Evolutionary conservation across 1,139 yeast species (phyloP).

Genomic region (Maudiozyma humilis): DNA sequence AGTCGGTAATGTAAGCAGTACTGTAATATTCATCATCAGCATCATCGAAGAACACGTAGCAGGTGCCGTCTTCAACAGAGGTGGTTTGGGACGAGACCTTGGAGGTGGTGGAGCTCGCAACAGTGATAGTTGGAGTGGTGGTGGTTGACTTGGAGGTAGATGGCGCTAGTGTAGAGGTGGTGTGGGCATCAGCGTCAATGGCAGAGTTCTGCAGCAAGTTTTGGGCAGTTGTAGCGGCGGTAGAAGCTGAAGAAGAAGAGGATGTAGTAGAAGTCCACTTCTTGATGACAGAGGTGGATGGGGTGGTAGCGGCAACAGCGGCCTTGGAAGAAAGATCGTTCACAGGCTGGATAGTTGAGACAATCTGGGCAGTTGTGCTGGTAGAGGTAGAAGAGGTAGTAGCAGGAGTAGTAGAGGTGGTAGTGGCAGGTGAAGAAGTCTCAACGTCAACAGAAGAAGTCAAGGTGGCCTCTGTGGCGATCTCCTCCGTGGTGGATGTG

Average conservation of each 20-base stretch:
- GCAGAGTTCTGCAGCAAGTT: background rate
- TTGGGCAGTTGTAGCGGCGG: background rate
- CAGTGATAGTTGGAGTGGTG: slow-evolving; percentile 6
- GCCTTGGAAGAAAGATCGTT: slow-evolving; percentile 5
- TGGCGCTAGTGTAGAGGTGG: slow-evolving; percentile 7
- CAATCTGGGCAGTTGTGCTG: slow-evolving; percentile 5
- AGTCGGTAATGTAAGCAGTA: slow-evolving; percentile 25
- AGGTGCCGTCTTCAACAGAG: slow-evolving; percentile 15
- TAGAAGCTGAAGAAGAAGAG: slow-evolving; percentile 1
- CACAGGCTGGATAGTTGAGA: slow-evolving; percentile 4
- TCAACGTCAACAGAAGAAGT: slow-evolving; percentile 9
- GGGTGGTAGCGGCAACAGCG: slow-evolving; percentile 1
- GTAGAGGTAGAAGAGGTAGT: slow-evolving; percentile 2
- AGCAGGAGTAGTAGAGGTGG: background rate
- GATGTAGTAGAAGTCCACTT: background rate
- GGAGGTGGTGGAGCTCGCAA: slow-evolving; percentile 9
- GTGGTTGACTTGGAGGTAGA: slow-evolving; percentile 7
- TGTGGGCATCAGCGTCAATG: background rate
- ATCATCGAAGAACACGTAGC: slow-evolving; percentile 21
- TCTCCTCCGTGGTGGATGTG: slow-evolving; percentile 24
- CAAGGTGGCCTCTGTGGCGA: slow-evolving; percentile 12
- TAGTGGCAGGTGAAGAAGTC: background rate
- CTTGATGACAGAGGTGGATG: slow-evolving; percentile 2
- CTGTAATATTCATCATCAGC: slow-evolving; percentile 25
- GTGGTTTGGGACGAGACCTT: background rate